phyloP scores from a whole-genome alignment of 164 flowering plant genomes.

The Litsea cubeba region DNA sequence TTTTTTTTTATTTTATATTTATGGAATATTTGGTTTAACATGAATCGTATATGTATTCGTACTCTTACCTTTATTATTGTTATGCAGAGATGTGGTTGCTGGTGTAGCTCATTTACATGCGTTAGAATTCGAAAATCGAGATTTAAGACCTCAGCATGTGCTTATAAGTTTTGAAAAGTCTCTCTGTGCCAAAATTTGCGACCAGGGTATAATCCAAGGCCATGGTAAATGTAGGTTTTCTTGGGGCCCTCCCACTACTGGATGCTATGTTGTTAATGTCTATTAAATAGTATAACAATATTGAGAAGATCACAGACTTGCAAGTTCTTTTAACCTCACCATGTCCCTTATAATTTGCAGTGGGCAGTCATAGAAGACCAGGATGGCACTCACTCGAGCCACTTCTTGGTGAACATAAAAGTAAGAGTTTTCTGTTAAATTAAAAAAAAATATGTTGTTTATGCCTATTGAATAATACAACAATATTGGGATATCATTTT shows the following conservation, averaged over 20 bases:
- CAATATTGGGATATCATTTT: neutral
- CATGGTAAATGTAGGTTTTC: slow-evolving; percentile 51
- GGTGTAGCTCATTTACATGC: slow-evolving; percentile 81
- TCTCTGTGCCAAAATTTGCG: slow-evolving; percentile 71
- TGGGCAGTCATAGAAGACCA: no score
- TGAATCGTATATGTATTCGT: neutral
- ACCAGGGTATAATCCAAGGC: slow-evolving; percentile 81
- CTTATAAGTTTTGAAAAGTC: slow-evolving; percentile 42
- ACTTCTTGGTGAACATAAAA: no score
- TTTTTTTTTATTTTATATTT: no score
- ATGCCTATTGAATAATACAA: neutral
- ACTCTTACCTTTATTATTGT: neutral
- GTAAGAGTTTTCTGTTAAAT: slow-evolving; percentile 14
- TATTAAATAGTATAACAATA: no score
- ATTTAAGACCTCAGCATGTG: slow-evolving; percentile 81
- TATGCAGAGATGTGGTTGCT: slow-evolving; percentile 53
- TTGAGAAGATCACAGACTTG: no score
- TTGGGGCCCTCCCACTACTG: slow-evolving; percentile 51
- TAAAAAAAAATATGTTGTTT: no score
- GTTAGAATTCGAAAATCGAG: slow-evolving; percentile 68
- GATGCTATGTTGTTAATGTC: slow-evolving; percentile 10
- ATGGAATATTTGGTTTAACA: neutral
- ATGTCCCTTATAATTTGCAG: no score
- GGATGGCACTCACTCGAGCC: no score
- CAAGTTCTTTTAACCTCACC: no score